phyloP scores from a whole-genome alignment of 2,329 filamentous ascomycete genomes.

The Elsinoe fawcettii region DNA sequence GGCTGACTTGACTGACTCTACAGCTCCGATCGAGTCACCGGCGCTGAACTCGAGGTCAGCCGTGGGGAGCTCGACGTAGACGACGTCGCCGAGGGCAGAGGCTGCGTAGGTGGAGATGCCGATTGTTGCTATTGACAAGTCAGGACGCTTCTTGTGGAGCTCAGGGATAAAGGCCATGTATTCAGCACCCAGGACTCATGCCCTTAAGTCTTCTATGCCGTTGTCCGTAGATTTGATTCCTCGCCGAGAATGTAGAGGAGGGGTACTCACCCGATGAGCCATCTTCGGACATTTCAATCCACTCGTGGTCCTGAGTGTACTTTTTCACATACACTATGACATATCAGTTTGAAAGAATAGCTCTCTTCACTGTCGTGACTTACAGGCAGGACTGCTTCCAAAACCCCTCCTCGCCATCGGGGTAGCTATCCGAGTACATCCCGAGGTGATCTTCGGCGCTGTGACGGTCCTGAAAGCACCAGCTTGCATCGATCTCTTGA shows the following conservation, averaged over 20 bases:
- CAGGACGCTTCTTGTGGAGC: background rate
- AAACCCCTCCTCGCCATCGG: conserved; percentile 14
- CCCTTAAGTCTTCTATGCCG: background rate
- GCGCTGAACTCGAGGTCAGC: conserved; percentile 58
- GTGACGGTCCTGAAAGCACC: background rate
- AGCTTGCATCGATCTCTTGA: conserved; percentile 14
- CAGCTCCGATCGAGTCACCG: conserved; percentile 83
- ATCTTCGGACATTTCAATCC: conserved; percentile 82
- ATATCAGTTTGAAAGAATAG: background rate
- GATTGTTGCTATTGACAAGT: conserved; percentile 47
- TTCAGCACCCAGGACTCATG: background rate
- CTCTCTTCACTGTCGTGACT: background rate
- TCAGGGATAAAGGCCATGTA: background rate
- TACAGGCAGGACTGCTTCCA: conserved; percentile 14
- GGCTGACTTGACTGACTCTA: conserved; percentile 98
- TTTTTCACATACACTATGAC: conserved; percentile 60
- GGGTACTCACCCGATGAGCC: conserved; percentile 60
- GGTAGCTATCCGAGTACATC: conserved; percentile 1
- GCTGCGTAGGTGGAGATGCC: conserved; percentile 91
- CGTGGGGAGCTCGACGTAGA: conserved; percentile 89
- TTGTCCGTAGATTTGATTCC: background rate
- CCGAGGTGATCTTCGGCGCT: background rate
- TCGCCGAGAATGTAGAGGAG: background rate
- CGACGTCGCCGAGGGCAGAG: conserved; percentile 86
- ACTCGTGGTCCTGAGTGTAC: conserved; percentile 97